Evolutionary conservation across 1,284 basidiomycete genomes (phyloP), one percentile per base, ranked within the genome.

Genomic region (Trametes sp.): DNA sequence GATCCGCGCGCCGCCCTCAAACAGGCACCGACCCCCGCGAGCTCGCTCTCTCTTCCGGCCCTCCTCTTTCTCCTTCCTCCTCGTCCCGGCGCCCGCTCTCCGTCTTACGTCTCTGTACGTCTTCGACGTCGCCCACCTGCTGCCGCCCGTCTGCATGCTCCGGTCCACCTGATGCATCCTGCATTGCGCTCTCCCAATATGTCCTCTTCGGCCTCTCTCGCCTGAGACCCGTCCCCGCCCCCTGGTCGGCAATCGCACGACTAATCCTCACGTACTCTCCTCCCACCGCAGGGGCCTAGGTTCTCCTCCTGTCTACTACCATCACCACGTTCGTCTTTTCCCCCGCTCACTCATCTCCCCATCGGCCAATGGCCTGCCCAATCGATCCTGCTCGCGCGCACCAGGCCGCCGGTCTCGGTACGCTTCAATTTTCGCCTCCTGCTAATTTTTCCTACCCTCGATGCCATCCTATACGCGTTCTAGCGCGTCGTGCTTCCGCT

Each of bases 101-200:
- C 26, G 24, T 31, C 45, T 65, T 67, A 65, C 63, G 65, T 66
- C 44, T 62, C 59, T 56, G 60, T 63, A 65, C 67, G 59, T 69
- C 60, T 61, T 61, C 36, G 33, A 16, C 50, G 53, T 21, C 41
- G 33, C 45, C 49, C 56, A 58, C 62, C 60, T 62, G 61, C 36
- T 23, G 57, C 33, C 58, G 52, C 28, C 21, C 46, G 45, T 54
- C 63, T 59, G 35, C 51, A 54, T 58, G 63, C 46, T 64, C 62
- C 54, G 57, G 50, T 10, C 31, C 54, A 56, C 51, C 50, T 57
- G 53, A 65, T 50, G 60, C 26, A 49, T 53, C n/a, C 29, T 36
- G 10, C 14, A 46, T 36, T 49, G 10, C 62, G 31, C 57, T 41
- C 31, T 26, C 45, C 26, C 45, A 21, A 4, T 14, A 9, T 46